Conservation (phyloP, 176 grass and related monocot species). For the Secale cereale region DNA sequence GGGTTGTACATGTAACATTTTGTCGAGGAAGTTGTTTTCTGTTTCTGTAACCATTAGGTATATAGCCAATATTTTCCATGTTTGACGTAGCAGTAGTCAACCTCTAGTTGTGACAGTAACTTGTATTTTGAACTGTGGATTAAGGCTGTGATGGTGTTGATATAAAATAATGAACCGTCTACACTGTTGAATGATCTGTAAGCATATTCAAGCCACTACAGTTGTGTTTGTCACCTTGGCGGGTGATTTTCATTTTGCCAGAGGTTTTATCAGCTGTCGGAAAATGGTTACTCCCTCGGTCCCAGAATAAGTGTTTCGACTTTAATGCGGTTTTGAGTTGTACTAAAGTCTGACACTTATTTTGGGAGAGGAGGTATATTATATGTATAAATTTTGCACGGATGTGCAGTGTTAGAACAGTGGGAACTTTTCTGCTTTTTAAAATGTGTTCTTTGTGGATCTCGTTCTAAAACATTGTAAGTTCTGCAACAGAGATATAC, state of each 20-base stretch:
- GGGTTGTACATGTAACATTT: slow-evolving; percentile 48
- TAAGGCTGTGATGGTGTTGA: background rate
- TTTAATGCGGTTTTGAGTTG: no score
- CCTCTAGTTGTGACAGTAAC: background rate
- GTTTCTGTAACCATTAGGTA: slow-evolving; percentile 28
- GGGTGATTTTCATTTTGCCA: background rate
- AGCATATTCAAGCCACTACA: background rate
- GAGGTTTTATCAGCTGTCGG: background rate
- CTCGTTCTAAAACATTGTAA: background rate
- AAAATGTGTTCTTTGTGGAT: background rate
- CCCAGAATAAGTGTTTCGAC: no score
- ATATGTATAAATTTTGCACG: no score
- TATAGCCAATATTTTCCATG: slow-evolving; percentile 1
- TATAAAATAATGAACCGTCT: background rate
- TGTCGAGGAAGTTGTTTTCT: slow-evolving; percentile 21
- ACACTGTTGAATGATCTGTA: background rate
- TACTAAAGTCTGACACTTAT: no score
- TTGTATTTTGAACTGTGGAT: background rate
- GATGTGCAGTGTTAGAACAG: no score
- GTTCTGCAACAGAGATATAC: no score
- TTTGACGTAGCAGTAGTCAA: slow-evolving; percentile 7
- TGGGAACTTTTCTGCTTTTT: background rate
- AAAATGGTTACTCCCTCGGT: background rate
- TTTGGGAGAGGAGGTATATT: no score
- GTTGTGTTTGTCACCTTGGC: background rate